These are phyloP conservation scores for Mycena polygramma DNA, from an alignment of 768 basidiomycete species.

Conservation along the genomic window DNA sequence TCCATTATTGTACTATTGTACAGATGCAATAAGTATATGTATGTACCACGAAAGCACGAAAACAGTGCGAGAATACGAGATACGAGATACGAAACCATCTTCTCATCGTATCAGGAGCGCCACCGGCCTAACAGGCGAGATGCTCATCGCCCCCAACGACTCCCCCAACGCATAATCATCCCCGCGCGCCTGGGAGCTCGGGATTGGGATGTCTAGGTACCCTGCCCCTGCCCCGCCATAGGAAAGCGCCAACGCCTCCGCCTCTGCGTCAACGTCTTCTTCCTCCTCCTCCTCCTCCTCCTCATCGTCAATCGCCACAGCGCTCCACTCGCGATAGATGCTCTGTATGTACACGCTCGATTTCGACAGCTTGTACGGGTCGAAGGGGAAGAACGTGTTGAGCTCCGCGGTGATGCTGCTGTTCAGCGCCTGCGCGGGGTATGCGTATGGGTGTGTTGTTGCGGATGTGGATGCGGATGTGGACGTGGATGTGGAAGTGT, in stretches of 20 bases:
- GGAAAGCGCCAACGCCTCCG: background rate
- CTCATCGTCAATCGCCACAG: slow-evolving; percentile 83
- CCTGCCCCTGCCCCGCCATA: background rate
- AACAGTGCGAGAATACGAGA: background rate
- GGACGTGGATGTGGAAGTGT: slow-evolving; percentile 21
- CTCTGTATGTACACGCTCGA: slow-evolving; percentile 82
- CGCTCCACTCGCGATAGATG: slow-evolving; percentile 92
- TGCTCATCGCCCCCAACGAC: slow-evolving; percentile 87
- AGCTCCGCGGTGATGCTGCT: slow-evolving; percentile 72
- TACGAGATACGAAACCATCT: background rate
- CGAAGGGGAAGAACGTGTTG: slow-evolving; percentile 98
- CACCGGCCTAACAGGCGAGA: slow-evolving; percentile 67
- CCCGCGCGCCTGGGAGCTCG: slow-evolving; percentile 12
- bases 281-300: slow-evolving; percentile 34
- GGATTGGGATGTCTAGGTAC: slow-evolving; percentile 17
- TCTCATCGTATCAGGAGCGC: slow-evolving; percentile 42
- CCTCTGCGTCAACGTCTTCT: slow-evolving; percentile 4
- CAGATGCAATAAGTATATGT: slow-evolving; percentile 10
- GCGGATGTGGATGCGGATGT: background rate
- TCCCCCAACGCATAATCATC: slow-evolving; percentile 70
- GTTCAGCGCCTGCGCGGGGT: slow-evolving; percentile 44
- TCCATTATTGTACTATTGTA: slow-evolving; percentile 26
- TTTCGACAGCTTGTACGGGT: slow-evolving; percentile 92
- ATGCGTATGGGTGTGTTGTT: slow-evolving; percentile 39
- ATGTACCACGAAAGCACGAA: slow-evolving; percentile 18